phyloP scores from a whole-genome alignment of 1,284 basidiomycete genomes.

The Ganoderma boninense region DNA sequence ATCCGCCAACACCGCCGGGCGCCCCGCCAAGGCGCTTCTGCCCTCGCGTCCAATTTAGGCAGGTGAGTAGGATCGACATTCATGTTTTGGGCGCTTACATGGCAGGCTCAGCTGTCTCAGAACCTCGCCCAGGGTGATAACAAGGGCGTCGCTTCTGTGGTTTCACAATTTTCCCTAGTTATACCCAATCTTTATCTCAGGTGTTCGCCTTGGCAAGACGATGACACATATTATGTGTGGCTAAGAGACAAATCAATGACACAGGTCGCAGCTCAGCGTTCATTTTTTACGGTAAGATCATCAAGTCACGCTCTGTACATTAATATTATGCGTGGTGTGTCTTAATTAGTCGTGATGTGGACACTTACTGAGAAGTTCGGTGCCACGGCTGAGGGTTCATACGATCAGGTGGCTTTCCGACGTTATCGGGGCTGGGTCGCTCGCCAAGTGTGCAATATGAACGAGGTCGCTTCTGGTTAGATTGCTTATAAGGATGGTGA shows the following conservation, averaged over 20 bases:
- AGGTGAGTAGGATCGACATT: conserved; percentile 18
- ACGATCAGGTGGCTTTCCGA: conserved; percentile 5
- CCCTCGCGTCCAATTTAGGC: conserved; percentile 9
- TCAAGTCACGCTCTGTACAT: neutral
- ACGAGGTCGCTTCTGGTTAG: neutral
- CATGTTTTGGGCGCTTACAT: neutral
- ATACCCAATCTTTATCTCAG: neutral
- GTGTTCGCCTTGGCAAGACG: neutral
- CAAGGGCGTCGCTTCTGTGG: neutral
- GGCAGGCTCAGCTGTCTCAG: neutral
- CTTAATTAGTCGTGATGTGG: neutral
- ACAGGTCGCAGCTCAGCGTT: too few relatives aligned
- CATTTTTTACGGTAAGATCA: neutral
- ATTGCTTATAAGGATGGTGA: neutral
- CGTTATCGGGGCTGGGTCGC: conserved; percentile 1
- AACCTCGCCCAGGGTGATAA: neutral
- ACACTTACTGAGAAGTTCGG: neutral
- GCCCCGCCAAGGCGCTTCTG: neutral
- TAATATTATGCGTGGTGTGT: neutral
- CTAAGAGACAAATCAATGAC: neutral
- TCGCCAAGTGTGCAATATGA: conserved; percentile 2
- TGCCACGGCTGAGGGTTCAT: neutral
- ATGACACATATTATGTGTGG: neutral
- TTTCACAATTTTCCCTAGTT: neutral
- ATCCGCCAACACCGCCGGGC: neutral